A percentile compares a stretch with the other conserved stretches of the same genome.
phyloP scores from a whole-genome alignment of 352 stramenopile genomes.

The Aphanomyces astaci region DNA sequence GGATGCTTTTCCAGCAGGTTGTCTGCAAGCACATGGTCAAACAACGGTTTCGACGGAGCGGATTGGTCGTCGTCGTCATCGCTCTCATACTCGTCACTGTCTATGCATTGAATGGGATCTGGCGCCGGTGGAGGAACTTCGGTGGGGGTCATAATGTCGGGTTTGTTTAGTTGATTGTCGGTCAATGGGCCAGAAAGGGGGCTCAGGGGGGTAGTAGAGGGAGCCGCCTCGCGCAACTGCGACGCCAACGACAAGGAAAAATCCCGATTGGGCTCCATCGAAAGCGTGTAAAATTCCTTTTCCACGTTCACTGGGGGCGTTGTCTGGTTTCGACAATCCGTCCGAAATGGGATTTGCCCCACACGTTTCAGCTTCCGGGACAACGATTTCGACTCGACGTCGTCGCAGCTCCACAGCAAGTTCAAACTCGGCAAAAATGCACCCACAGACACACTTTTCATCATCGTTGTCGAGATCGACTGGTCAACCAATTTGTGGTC shows the following conservation, averaged over 20 bases:
- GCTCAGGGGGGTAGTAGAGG: no score
- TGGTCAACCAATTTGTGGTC: neutral
- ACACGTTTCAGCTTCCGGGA: neutral
- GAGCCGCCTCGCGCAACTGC: neutral
- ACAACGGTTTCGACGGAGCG: neutral
- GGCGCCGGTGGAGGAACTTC: neutral
- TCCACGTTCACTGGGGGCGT: neutral
- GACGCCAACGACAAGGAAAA: neutral
- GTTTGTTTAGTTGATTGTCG: neutral
- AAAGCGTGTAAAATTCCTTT: neutral
- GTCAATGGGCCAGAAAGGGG: no score
- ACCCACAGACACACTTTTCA: no score
- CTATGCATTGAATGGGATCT: neutral
- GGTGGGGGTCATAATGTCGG: neutral
- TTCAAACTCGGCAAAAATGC: neutral
- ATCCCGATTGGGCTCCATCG: neutral
- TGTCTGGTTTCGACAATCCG: neutral
- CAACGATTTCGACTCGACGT: neutral
- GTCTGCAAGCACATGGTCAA: conserved; percentile 8
- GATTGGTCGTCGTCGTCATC: neutral
- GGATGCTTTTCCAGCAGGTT: neutral
- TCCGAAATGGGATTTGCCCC: neutral
- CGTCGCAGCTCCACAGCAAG: neutral
- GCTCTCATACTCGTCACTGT: neutral
- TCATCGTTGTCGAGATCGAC: no score